phyloP scores from a whole-genome alignment of 2,329 filamentous ascomycete species.

The Exophiala aquamarina region DNA sequence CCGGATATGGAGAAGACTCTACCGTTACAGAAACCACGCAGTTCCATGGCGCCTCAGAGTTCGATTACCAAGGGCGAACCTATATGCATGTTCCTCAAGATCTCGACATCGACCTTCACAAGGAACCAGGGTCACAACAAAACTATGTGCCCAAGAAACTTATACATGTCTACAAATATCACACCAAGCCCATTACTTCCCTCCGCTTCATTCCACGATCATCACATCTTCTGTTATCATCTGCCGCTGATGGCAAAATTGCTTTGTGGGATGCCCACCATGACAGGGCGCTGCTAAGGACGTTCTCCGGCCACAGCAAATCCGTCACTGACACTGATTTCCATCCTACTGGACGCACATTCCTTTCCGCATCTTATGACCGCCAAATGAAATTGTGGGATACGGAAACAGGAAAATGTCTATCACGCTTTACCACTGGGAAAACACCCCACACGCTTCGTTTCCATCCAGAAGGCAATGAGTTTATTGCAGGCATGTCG shows the following conservation, averaged over 20 bases:
- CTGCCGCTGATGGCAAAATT: slow-evolving; percentile 85
- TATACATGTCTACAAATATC: slow-evolving; percentile 83
- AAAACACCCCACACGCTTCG: slow-evolving; percentile 93
- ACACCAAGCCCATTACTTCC: slow-evolving; percentile 81
- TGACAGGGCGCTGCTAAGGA: slow-evolving; percentile 79
- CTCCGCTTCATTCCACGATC: slow-evolving; percentile 86
- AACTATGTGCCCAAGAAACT: slow-evolving; percentile 96
- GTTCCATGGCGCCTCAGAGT: slow-evolving; percentile 80
- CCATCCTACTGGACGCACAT: slow-evolving; percentile 76
- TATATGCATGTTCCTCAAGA: slow-evolving; percentile 98
- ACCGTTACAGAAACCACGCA: slow-evolving; percentile 76
- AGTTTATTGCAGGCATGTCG: slow-evolving; percentile 95
- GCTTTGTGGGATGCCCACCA: slow-evolving; percentile 97
- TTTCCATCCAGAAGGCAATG: slow-evolving; percentile 86
- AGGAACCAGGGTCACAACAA: slow-evolving; percentile 75
- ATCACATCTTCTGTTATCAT: slow-evolving; percentile 84
- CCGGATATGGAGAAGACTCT: slow-evolving; percentile 53
- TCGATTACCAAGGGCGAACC: slow-evolving; percentile 91
- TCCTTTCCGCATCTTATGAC: slow-evolving; percentile 90
- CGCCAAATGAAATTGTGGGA: slow-evolving; percentile 98
- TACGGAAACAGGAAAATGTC: slow-evolving; percentile 86
- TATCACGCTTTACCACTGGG: slow-evolving; percentile 86
- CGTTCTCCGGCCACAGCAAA: slow-evolving; percentile 89
- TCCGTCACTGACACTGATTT: slow-evolving; percentile 88
- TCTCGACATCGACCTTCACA: slow-evolving; percentile 78